Conservation (phyloP, 75 land plant genomes). For the Picea glauca region DNA sequence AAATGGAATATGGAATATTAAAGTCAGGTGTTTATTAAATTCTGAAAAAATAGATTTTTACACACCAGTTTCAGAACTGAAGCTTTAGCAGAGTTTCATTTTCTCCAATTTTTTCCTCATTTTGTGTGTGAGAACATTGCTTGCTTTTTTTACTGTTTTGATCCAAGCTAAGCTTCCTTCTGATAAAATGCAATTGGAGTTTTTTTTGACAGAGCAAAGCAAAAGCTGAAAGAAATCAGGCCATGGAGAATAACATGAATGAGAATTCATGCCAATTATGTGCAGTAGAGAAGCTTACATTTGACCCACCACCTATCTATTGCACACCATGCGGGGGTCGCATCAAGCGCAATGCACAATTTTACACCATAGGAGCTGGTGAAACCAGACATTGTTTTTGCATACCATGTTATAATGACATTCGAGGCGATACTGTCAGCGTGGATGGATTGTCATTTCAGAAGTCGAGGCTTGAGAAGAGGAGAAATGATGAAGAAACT, state of each 20-base stretch:
- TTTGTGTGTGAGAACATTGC: background rate
- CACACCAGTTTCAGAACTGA: background rate
- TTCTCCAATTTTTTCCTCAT: background rate
- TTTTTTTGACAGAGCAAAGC: slow-evolving; percentile 78
- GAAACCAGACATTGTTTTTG: slow-evolving; percentile 90
- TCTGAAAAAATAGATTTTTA: background rate
- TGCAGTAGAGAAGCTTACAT: slow-evolving; percentile 92
- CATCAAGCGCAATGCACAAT: slow-evolving; percentile 86
- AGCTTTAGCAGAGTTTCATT: background rate
- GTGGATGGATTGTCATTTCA: slow-evolving; percentile 61
- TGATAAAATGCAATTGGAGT: background rate
- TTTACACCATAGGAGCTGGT: slow-evolving; percentile 73
- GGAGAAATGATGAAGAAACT: slow-evolving; percentile 94
- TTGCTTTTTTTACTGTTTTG: background rate
- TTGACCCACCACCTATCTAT: slow-evolving; percentile 98
- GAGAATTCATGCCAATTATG: slow-evolving; percentile 96
- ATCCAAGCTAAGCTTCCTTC: background rate
- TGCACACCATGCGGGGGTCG: slow-evolving; percentile 94
- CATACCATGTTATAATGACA: slow-evolving; percentile 91
- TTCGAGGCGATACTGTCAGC: slow-evolving; percentile 69
- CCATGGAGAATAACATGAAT: slow-evolving; percentile 69
- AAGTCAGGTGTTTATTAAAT: background rate
- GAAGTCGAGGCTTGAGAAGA: slow-evolving; percentile 75
- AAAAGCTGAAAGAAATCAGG: slow-evolving; percentile 95
- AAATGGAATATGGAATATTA: too few relatives aligned